phyloP scores from a whole-genome alignment of 768 basidiomycete species.

The Phanerodontia chrysosporium region DNA sequence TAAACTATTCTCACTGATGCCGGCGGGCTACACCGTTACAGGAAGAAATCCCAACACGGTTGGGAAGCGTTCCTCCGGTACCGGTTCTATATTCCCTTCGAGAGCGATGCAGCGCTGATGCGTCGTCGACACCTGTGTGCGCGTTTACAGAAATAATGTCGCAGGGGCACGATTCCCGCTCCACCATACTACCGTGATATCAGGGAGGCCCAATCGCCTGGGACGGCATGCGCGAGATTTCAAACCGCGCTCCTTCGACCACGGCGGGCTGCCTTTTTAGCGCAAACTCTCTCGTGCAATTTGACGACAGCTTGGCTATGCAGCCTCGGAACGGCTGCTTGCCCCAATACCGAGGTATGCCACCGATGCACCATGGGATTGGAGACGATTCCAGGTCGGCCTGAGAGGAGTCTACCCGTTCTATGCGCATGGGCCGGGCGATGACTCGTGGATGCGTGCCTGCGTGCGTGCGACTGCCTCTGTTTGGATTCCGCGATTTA shows the following conservation, averaged over 20 bases:
- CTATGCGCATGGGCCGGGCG: conserved; percentile 9
- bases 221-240: neutral
- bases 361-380: conserved; percentile 1
- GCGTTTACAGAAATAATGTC: neutral
- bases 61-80: conserved; percentile 12
- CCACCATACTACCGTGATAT: conserved; percentile 4
- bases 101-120: neutral
- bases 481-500: neutral
- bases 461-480: conserved; percentile 9
- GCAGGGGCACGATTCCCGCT: neutral
- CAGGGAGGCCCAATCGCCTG: neutral
- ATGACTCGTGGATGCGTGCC: neutral
- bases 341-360: conserved; percentile 13
- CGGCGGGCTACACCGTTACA: neutral
- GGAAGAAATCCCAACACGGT: conserved; percentile 6
- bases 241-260: neutral
- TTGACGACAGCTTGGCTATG: conserved; percentile 2
- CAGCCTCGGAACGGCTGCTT: conserved; percentile 2
- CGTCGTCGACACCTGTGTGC: neutral
- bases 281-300: conserved; percentile 6
- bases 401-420: conserved; percentile 7
- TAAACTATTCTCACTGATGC: neutral
- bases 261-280: neutral
- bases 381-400: conserved; percentile 3
- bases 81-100: neutral